Conservation (phyloP, 108 stramenopile genomes). For the Seminavis robusta region DNA sequence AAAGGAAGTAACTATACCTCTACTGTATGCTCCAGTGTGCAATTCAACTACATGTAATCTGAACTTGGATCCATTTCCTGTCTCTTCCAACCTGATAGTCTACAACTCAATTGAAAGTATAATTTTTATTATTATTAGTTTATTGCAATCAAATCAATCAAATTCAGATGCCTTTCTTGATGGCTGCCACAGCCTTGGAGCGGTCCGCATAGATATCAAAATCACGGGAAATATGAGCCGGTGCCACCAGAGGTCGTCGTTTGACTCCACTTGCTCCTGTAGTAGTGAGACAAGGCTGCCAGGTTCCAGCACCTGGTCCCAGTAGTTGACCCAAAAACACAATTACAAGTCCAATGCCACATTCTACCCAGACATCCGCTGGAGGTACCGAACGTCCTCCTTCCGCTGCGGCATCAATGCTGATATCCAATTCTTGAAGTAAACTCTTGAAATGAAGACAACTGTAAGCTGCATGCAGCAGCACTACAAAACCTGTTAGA, state of each 20-base stretch:
- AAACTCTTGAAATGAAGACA: slow-evolving; percentile 41
- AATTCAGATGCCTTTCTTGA: no score
- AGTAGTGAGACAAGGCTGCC: no score
- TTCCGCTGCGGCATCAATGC: slow-evolving; percentile 11
- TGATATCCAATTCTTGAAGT: slow-evolving; percentile 33
- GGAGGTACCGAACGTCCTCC: slow-evolving; percentile 4
- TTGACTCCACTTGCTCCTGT: neutral
- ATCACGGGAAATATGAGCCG: slow-evolving; percentile 31
- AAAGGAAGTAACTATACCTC: no score
- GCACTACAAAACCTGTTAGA: slow-evolving; percentile 22
- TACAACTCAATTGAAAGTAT: no score
- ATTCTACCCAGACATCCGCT: slow-evolving; percentile 37
- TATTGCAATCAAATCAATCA: no score
- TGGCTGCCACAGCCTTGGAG: no score
- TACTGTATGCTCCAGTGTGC: no score
- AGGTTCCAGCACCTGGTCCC: slow-evolving; percentile 19
- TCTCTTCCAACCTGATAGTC: no score
- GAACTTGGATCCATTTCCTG: no score
- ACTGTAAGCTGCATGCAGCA: slow-evolving; percentile 54
- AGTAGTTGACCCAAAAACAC: slow-evolving; percentile 29
- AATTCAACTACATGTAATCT: no score
- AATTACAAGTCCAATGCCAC: slow-evolving; percentile 16
- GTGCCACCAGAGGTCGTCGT: slow-evolving; percentile 25
- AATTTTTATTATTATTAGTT: no score
- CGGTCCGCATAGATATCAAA: slow-evolving; percentile 49